Evolutionary conservation across 352 stramenopile genomes (phyloP), one percentile per base, ranked within the genome.

Genomic region (Peronospora destructor): DNA sequence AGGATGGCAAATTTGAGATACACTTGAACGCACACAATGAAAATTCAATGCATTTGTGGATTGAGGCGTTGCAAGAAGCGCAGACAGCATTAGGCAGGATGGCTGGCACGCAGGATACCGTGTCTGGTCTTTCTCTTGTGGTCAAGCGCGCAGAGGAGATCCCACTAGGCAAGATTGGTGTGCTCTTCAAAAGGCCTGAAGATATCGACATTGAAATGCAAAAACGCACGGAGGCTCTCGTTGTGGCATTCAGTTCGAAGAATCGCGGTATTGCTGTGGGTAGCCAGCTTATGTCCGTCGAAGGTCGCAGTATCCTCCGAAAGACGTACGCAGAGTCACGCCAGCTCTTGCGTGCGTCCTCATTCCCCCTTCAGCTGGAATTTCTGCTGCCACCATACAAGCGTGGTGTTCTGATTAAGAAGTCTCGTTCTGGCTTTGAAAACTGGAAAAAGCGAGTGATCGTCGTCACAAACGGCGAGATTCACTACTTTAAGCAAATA

Each of bases 321-420:
- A 64, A 85, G 28, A 73, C 74, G 49, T 90, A 83, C 48, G 33
- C 49, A 0, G 68, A 82, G 10, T 68, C 81, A 5, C 74, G 76
- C 10, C 59, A 71, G 30, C 61, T 66, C 26, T 49, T 91, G 25
- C 77, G 75, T 4, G 46, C 68, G 16, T 73, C 77, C 0, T 56
- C 57, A 14, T 87, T 87, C 55, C 81, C 81, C 0, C 52, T 91
- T 29, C 64, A 64, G 38, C 64, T 91, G 19, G 72, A 91, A 29
- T 92, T 94, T 38, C 36, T 94, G 14, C 48, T 89, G n/a, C 76
- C 84, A 11, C 84, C 84, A n/a, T 84, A 73, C 64, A 94, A 94
- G 55, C 77, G 71, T 34, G 84, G 84, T 6, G 53, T 82, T 41
- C 54, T 94, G 19, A 71, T 91, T 40, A 94, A 94, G 48, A 91